These are phyloP conservation scores for Bathelium albidoporum DNA, from an alignment of 495 filamentous ascomycete species.

Conservation along the genomic window DNA sequence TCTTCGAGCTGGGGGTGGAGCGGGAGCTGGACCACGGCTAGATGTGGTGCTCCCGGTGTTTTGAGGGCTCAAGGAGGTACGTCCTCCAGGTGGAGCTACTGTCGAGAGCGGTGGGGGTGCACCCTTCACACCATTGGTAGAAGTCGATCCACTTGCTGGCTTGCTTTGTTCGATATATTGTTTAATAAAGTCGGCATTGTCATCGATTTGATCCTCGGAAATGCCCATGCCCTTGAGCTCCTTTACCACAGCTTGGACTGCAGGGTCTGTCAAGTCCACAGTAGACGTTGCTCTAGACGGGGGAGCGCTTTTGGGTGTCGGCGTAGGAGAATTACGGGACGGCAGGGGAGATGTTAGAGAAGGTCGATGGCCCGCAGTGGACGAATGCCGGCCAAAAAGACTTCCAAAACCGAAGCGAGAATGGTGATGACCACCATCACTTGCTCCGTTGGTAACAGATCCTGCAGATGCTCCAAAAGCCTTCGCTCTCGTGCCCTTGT, in stretches of 20 bases:
- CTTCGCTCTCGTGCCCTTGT: slow-evolving; percentile 68
- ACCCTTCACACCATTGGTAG: slow-evolving; percentile 33
- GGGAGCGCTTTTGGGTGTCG: slow-evolving; percentile 17
- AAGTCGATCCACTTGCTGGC: slow-evolving; percentile 36
- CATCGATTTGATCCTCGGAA: slow-evolving; percentile 81
- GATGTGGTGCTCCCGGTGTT: slow-evolving; percentile 52
- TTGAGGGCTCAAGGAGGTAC: slow-evolving; percentile 51
- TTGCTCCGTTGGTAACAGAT: slow-evolving; percentile 37
- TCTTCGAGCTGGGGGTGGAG: slow-evolving; percentile 73
- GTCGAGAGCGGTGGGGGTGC: slow-evolving; percentile 56
- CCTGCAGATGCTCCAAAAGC: slow-evolving; percentile 45
- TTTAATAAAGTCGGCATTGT: slow-evolving; percentile 92
- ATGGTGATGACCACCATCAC: slow-evolving; percentile 36
- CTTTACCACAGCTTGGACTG: slow-evolving; percentile 72
- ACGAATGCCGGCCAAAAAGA: slow-evolving; percentile 48
- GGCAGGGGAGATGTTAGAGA: not conserved
- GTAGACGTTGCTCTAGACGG: slow-evolving; percentile 44
- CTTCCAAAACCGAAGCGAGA: slow-evolving; percentile 49
- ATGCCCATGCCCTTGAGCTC: slow-evolving; percentile 80
- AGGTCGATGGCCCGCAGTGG: slow-evolving; percentile 29
- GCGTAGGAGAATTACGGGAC: slow-evolving; percentile 12
- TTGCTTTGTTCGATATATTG: slow-evolving; percentile 78
- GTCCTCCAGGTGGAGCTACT: slow-evolving; percentile 29
- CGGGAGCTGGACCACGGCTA: slow-evolving; percentile 64
- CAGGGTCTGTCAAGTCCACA: slow-evolving; percentile 73